Evolutionary conservation across 306 rosid genomes (phyloP).

Genomic region (Astragalus glycyphyllos): DNA sequence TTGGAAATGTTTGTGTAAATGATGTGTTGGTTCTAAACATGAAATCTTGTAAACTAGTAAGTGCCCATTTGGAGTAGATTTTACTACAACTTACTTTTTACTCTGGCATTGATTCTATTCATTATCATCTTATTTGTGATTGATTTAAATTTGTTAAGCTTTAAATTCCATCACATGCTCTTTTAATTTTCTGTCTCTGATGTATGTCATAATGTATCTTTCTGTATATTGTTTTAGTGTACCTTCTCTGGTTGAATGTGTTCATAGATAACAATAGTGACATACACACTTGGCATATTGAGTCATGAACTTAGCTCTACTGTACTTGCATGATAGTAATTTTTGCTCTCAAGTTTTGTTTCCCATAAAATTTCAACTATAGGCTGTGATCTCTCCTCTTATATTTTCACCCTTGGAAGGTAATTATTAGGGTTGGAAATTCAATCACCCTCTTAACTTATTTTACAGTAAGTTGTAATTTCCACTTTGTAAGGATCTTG

Average conservation of each 20-base stretch:
- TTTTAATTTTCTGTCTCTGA: slow-evolving; percentile 16
- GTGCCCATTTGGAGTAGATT: background rate
- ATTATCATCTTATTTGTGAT: background rate
- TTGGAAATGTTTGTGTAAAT: slow-evolving; percentile 11
- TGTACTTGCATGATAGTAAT: slow-evolving; percentile 28
- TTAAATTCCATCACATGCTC: slow-evolving; percentile 2
- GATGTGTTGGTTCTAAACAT: slow-evolving; percentile 22
- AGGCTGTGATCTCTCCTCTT: slow-evolving; percentile 30
- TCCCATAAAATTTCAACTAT: slow-evolving; percentile 31
- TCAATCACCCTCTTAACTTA: slow-evolving; percentile 29
- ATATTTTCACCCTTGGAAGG: slow-evolving; percentile 1
- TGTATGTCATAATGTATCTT: slow-evolving; percentile 10
- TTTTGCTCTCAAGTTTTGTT: slow-evolving; percentile 33
- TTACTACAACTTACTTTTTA: background rate
- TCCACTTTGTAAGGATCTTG: slow-evolving; percentile 43
- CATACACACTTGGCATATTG: slow-evolving; percentile 24
- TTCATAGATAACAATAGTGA: slow-evolving; percentile 34
- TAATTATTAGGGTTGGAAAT: slow-evolving; percentile 37
- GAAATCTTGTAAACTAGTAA: background rate
- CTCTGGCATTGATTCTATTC: background rate
- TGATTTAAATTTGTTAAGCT: slow-evolving; percentile 2
- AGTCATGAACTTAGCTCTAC: slow-evolving; percentile 24
- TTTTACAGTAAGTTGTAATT: slow-evolving; percentile 42
- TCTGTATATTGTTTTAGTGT: slow-evolving; percentile 1
- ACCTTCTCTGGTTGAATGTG: slow-evolving; percentile 4